Evolutionary conservation across 306 rosid genomes (phyloP), one percentile per base, ranked within the genome.

Genomic region (Ammopiptanthus mongolicus): DNA sequence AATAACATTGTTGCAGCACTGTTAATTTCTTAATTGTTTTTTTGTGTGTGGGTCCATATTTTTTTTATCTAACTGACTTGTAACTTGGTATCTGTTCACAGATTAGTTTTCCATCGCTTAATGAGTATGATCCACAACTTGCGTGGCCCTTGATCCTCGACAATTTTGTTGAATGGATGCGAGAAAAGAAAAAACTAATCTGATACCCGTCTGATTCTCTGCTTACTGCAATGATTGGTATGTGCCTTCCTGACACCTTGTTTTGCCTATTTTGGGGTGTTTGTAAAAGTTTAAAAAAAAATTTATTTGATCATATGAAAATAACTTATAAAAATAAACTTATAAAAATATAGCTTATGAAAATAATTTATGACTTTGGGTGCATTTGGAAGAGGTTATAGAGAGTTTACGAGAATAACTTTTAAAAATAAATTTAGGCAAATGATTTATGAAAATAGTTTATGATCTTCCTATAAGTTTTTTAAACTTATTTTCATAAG

Each of bases 141-240:
- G 99, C 97, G 0, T 95, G 99, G 99, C 99, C 99, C 1, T 89
- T 96, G 88, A 82, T 96, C 77, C 88, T 96, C 69, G 99, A 96
- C 90, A 92, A 92, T 77, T 96, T 96, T 41, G 97, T 89, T 5
- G 98, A 96, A 48, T 92, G 98, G 99, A 1, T 96, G 59, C 83
- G 79, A 83, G 98, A 82, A 81, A 90, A 84, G 82, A 83, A 65
- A 64, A 64, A 84, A 60, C 42, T 83, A 82, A 65, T 78, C 75
- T 58, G 82, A 78, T 57, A 62, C 56, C 80, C 76, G 12, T 71
- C 76, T 78, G 79, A 77, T 84, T 85, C 81, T 84, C 86, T 83
- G 75, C 59, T 76, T 67, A 77, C 82, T 55, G 75, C 80, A 69
- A 75, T 58, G 61, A 63, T 70, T 57, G 75, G 81, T 71, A 78